phyloP scores from a whole-genome alignment of 192 early-diverging fungal genomes.

The Allomyces macrogynus region DNA sequence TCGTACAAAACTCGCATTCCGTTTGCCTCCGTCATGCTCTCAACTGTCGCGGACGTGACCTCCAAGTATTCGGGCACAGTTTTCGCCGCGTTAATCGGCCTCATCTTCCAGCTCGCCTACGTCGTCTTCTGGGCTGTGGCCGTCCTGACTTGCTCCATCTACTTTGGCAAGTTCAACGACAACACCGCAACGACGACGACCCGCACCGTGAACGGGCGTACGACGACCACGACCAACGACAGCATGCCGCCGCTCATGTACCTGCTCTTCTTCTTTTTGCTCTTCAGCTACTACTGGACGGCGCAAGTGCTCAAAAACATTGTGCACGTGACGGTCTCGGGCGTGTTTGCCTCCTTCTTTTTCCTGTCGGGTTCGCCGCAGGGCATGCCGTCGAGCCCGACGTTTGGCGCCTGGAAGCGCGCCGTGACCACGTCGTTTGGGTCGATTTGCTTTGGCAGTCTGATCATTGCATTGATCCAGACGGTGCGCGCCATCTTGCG shows the following conservation, averaged over 20 bases:
- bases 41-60: slow-evolving; percentile 59
- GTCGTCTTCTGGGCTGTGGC: slow-evolving; percentile 50
- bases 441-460: slow-evolving; percentile 56
- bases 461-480: slow-evolving; percentile 28
- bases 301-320: background rate
- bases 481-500: slow-evolving; percentile 46
- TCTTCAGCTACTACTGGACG: background rate
- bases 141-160: slow-evolving; percentile 31
- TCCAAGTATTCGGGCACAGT: slow-evolving; percentile 62
- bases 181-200: slow-evolving; percentile 4
- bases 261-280: background rate
- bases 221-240: too few relatives aligned
- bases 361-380: slow-evolving; percentile 35
- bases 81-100: slow-evolving; percentile 42
- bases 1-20: slow-evolving; percentile 8
- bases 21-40: slow-evolving; percentile 28
- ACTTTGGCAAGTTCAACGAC: slow-evolving; percentile 12
- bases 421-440: slow-evolving; percentile 62
- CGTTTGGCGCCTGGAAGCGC: slow-evolving; percentile 42
- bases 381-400: slow-evolving; percentile 35
- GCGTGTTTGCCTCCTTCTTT: slow-evolving; percentile 60
- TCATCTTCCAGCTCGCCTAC: slow-evolving; percentile 45
- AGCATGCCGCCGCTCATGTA: background rate
- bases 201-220: slow-evolving; percentile 5
- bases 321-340: slow-evolving; percentile 21